These are phyloP conservation scores for Sarcocystis neurona DNA, from an alignment of 169 alveolate genomes.

Conservation along the genomic window DNA sequence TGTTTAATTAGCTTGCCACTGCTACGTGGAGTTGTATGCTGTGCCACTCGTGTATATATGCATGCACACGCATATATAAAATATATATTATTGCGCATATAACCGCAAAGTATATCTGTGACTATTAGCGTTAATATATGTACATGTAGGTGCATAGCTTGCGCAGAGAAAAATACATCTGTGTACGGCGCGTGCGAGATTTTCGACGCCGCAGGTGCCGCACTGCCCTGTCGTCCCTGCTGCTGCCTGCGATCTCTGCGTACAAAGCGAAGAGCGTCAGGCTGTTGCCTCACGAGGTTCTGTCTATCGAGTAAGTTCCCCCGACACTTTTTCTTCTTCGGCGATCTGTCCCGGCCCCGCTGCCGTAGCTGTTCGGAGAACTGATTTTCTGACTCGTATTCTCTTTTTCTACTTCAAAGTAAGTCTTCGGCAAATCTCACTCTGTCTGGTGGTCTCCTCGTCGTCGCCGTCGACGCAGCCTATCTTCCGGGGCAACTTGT, in stretches of 20 bases:
- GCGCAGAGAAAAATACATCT: neutral
- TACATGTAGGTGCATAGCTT: neutral
- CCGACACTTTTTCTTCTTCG: neutral
- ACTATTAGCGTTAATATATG: neutral
- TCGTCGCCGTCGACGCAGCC: too few relatives aligned
- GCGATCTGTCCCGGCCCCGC: neutral
- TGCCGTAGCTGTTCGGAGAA: neutral
- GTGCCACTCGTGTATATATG: too few relatives aligned
- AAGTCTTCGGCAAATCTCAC: too few relatives aligned
- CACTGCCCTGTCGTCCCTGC: neutral
- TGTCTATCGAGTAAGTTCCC: neutral
- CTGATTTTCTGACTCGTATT: too few relatives aligned
- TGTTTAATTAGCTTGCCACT: too few relatives aligned
- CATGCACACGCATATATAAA: too few relatives aligned
- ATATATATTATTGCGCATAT: too few relatives aligned
- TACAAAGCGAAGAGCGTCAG: constrained; percentile 17
- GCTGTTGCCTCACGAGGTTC: constrained; percentile 2
- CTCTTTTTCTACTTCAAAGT: too few relatives aligned
- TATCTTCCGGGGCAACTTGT: too few relatives aligned
- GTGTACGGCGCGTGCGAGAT: neutral
- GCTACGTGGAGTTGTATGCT: too few relatives aligned
- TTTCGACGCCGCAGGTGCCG: neutral
- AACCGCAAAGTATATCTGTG: neutral
- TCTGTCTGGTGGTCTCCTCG: too few relatives aligned
- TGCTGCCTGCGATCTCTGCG: constrained; percentile 33